Evolutionary conservation across 2,329 filamentous ascomycete species (phyloP), one percentile per base, ranked within the genome.

Genomic region (Blastomyces gilchristii): DNA sequence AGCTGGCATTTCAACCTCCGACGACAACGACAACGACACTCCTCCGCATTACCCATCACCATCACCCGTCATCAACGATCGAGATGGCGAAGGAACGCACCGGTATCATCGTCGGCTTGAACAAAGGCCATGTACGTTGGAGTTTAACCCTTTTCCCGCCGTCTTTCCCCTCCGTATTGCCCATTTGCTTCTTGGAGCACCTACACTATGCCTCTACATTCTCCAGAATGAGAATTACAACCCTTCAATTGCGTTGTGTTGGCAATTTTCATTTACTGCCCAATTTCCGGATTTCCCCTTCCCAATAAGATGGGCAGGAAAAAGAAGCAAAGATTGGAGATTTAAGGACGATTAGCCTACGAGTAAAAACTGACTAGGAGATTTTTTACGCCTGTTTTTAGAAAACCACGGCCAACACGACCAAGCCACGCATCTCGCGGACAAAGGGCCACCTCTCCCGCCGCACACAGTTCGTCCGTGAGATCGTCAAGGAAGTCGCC

Each of bases 401-500:
- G 88, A 92, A 92, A 86, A 91, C 89, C 80, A 91, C 89, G 72
- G 78, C 86, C 73, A 86, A 90, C 77, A 71, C 77, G 71, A 87
- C 88, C 78, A 92, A 91, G 84, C 85, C 85, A 75, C 86, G 88
- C 75, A 85, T 92, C 75, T 90, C 87, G 76, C 84, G 88, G 73
- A 92, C 87, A 83, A 97, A 97, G 87, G 94, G 94, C 73, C 90
- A 94, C 82, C 83, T 96, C 77, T 95, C 90, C 84, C 96, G 96
- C 88, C 88, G 92, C 76, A 97, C 94, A 73, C 87, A 89, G 74
- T 97, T 99, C 82, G 93, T 97, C 73, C 87, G 94, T 74, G 92
- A 97, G 77, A 88, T 99, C 78, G 91, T 96, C 80, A 96, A 95
- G 86, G 94, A 99, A 85, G 94, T 97, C 80, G 87, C 92, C 80